Conservation (phyloP, 2,329 filamentous ascomycete genomes). For the Hymenoscyphus infarciens region DNA sequence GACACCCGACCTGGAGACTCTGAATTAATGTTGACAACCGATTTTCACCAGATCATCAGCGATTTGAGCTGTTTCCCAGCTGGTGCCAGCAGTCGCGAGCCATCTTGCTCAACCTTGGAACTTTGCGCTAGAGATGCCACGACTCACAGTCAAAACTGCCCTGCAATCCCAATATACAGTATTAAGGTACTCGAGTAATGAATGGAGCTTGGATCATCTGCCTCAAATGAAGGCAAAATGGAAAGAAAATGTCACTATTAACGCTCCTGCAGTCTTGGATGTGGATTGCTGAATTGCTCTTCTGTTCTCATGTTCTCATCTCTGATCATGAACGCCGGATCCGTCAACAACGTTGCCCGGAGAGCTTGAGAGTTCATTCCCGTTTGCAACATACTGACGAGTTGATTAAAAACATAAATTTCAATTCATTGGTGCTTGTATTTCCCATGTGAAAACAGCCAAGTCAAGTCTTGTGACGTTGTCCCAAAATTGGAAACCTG, state of each 20-base stretch:
- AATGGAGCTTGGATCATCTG: too few species aligned
- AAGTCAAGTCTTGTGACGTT: slow-evolving; percentile 1
- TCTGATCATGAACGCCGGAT: not conserved
- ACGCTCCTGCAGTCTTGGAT: not conserved
- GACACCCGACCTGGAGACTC: too few species aligned
- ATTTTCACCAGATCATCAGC: not conserved
- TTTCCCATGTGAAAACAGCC: not conserved
- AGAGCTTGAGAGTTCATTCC: not conserved
- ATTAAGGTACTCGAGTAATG: too few species aligned
- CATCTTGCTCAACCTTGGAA: too few species aligned
- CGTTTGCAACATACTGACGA: not conserved
- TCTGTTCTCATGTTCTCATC: not conserved
- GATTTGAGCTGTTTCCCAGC: too few species aligned
- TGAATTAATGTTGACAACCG: not conserved
- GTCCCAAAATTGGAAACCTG: too few species aligned
- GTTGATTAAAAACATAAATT: not conserved
- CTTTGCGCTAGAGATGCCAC: too few species aligned
- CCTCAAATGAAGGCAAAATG: too few species aligned
- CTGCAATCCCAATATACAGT: too few species aligned
- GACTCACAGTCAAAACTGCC: too few species aligned
- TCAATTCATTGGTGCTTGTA: not conserved
- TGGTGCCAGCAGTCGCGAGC: too few species aligned
- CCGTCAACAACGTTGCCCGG: not conserved
- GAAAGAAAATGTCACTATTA: not conserved
- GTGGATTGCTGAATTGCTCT: not conserved